Evolutionary conservation across 192 early-diverging fungal species (phyloP), one percentile per base, ranked within the genome.

Genomic region (Lobosporangium transversale): DNA sequence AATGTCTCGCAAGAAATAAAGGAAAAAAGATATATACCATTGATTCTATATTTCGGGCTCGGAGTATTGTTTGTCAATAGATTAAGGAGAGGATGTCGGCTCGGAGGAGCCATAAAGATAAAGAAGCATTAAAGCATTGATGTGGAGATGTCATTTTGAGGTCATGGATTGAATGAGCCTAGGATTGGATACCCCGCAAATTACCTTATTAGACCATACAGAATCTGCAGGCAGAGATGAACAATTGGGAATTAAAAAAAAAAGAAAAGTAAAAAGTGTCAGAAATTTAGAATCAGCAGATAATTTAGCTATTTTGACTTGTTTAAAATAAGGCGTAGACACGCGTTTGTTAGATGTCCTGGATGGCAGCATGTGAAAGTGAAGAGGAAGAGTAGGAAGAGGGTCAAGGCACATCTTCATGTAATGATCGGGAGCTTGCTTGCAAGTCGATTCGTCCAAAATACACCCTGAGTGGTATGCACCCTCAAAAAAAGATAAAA

Each of bases 171-270:
- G 29, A 18, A n/a, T 42, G 32, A 40, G 20, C 42, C 24, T 58
- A 43, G 23, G 14, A 18, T 24, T 20, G 24, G 8, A 17, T 24
- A 58, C 56, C 36, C 56, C 56, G 56, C 56, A 43, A 35, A 35
- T 58, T 58, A 23, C 56, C 56, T 58, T 27, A 42, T 43, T 29
- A 23, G 56, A n/a, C n/a, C n/a, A n/a, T n/a, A n/a, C n/a, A n/a
- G n/a, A n/a, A 58, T 35, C 21, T 10, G n/a, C 37, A 58, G 5
- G 2, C 3, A 26, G 4, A 43, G 27, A 33, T 21, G 27, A 57
- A 5, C 40, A 36, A 23, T 55, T n/a, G n/a, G n/a, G n/a, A n/a
- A 35, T 55, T 17, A 45, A 27, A 15, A 53, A 44, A 58, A 9
- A 31, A 23, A 45, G 23, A 12, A 20, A 1, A 32, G 4, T 6